Base-by-base conservation (phyloP, 2,329 filamentous ascomycete genomes). In the Pseudovirgaria hyperparasitica region DNA sequence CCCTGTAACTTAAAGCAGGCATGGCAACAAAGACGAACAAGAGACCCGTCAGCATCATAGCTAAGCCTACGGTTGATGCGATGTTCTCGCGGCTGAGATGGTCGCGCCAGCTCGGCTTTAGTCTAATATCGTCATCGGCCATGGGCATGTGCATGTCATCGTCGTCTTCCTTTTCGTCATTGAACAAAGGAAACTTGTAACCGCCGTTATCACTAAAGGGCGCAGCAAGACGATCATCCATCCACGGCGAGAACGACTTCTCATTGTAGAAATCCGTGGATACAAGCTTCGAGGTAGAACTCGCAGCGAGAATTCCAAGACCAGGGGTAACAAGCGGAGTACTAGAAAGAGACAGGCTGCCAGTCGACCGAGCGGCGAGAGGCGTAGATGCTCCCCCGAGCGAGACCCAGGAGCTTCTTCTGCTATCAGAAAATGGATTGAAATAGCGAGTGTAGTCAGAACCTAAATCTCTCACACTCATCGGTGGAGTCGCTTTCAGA, bases 91-190 rank as follows among this genome's bases (percentile, higher is more conserved):
- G 50, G 6, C 52, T 46, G 26, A 65, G 61, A 35, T 60, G 60
- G 13, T 67, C 62, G 25, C 45, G 53, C 32, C 54, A 45, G 10
- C 41, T 54, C 6, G 59, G 45, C 35, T 54, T 63, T 42, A 53
- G 54, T 22, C 38, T 45, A 31, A 55, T 48, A 32, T 67, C 63
- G 28, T 65, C 59, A 35, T 67, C 61, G 25, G 58, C 58, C 24
- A 51, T 48, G 7, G 67, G 65, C 51, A 65, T 62, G 32, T 70
- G 66, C 45, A 67, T 55, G 15, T 62, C 59, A 34, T 70, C 67
- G 34, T 70, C 67, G 15, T 55, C 55, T 39, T 70, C 67, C 25
- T 58, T 52, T 32, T 67, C 56, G 32, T 68, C 57, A 9, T 52
- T 48, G 35, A 64, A 63, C 12, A 69, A 39, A 4, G 63, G 57